These are phyloP conservation scores for Haplosporangium sp. DNA, from an alignment of 371 early-diverging fungal genomes.

Conservation along the genomic window DNA sequence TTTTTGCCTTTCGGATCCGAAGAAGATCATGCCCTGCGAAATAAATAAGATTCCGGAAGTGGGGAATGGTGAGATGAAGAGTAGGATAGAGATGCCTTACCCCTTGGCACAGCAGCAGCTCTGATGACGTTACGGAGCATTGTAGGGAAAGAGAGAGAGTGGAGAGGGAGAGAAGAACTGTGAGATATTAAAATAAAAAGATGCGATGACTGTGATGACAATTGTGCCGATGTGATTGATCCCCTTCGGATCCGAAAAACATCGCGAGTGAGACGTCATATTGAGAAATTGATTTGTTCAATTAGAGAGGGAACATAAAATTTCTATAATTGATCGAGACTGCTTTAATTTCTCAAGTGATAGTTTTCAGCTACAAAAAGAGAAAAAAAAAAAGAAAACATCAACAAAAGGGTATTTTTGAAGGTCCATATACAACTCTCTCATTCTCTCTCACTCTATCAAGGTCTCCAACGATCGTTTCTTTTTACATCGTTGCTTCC, in stretches of 20 bases:
- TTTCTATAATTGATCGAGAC: not conserved
- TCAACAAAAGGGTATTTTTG: constrained; percentile 12
- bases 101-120: constrained; percentile 54
- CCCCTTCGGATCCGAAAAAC: constrained; percentile 34
- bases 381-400: constrained; percentile 19
- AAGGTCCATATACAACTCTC: not conserved
- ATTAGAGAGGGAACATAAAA: not conserved
- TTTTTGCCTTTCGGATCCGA: constrained; percentile 1
- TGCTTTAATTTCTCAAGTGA: not conserved
- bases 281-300: too few relatives aligned
- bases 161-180: constrained; percentile 16
- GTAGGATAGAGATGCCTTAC: constrained; percentile 18
- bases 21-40: not conserved
- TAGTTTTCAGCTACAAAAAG: too few relatives aligned
- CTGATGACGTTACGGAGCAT: constrained; percentile 52
- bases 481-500: constrained; percentile 3
- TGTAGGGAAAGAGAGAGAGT: constrained; percentile 19
- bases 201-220: constrained; percentile 18
- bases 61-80: not conserved
- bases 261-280: not conserved
- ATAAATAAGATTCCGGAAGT: constrained; percentile 1
- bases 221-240: constrained; percentile 3
- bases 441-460: not conserved
- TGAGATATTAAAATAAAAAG: not conserved
- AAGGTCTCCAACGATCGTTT: constrained; percentile 6